Evolutionary conservation across 257 asterid species (phyloP).

Genomic region (Paraleonurus japonicus): DNA sequence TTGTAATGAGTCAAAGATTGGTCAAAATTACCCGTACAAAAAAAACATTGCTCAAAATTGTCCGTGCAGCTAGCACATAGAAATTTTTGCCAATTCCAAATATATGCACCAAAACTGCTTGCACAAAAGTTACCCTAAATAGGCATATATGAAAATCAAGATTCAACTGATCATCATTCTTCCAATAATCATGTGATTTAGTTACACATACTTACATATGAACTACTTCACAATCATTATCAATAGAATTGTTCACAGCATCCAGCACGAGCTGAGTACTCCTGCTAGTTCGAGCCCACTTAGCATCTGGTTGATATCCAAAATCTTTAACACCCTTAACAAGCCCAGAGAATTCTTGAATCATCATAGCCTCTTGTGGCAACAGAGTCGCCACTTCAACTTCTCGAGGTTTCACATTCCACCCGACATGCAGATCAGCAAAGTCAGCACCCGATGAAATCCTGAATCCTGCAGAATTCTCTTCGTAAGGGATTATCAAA

Average conservation of each 20-base stretch:
- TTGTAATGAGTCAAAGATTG: too few relatives aligned
- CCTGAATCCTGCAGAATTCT: conserved; percentile 47
- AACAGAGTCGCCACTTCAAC: conserved; percentile 43
- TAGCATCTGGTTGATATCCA: conserved; percentile 41
- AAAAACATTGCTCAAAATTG: too few relatives aligned
- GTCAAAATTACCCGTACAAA: too few relatives aligned
- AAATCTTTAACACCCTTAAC: conserved; percentile 41
- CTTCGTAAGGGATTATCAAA: conserved; percentile 33
- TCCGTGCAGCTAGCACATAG: too few relatives aligned
- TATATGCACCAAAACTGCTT: neutral
- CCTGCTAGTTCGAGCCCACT: conserved; percentile 64
- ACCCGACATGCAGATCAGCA: conserved; percentile 61
- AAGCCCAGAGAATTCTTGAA: conserved; percentile 57
- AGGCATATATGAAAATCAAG: neutral
- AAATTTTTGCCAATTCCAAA: neutral
- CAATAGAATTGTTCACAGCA: conserved; percentile 66
- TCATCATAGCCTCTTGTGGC: conserved; percentile 71
- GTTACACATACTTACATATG: conserved; percentile 29
- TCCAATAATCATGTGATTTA: neutral
- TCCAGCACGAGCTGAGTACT: conserved; percentile 62
- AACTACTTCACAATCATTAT: conserved; percentile 48
- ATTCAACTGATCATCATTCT: neutral
- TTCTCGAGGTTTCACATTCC: conserved; percentile 61
- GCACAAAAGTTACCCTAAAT: neutral
- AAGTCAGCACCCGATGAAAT: conserved; percentile 59